Base-by-base conservation (phyloP, 164 flowering plant species). In the Stephania yunnanensis region DNA sequence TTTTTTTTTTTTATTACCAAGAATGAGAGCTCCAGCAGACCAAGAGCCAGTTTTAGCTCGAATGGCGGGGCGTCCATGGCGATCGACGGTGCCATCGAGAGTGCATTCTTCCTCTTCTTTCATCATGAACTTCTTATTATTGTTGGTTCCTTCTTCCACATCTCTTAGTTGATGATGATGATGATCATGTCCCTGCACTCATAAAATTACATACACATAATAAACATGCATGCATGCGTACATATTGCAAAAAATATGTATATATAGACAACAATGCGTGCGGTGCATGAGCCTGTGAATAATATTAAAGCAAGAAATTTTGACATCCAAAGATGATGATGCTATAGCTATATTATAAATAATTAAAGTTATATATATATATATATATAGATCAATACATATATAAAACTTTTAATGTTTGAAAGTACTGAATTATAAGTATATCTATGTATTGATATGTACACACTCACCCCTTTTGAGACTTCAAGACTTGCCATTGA, bases 61-160 rank as follows among this genome's bases (percentile, higher is more conserved):
- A 73, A 89, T 81, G 6, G 99, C 96, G 5, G 93, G 97, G 1
- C 78, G 82, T n/a, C 98, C 98, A 68, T 83, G 84, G 70, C 85
- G 76, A 78, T 95, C 94, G 4, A 91, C 92, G 15, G 88, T 84
- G 29, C 99, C 97, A 82, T 95, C 99, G 45, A 84, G 86, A 19
- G 98, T 93, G 78, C 74, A 83, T n/a, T 76, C 84, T 36, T 78
- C 74, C 5, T 79, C 85, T 45, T 77, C 73, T 58, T 61, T 22
- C n/a, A 22, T 61, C 46, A 36, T 36, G 42, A 36, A 36, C 42
- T 55, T 76, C 68, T 67, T 58, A 31, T 70, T 78, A 31, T 19
- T 53, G 44, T 36, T 36, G 42, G 42, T 36, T 36, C 73, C 45
- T 50, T 71, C 45, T 76, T 76, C 74, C 13, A 36, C 25, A 29